phyloP scores from a whole-genome alignment of 2,329 filamentous ascomycete genomes.

The Penicillium sp. region DNA sequence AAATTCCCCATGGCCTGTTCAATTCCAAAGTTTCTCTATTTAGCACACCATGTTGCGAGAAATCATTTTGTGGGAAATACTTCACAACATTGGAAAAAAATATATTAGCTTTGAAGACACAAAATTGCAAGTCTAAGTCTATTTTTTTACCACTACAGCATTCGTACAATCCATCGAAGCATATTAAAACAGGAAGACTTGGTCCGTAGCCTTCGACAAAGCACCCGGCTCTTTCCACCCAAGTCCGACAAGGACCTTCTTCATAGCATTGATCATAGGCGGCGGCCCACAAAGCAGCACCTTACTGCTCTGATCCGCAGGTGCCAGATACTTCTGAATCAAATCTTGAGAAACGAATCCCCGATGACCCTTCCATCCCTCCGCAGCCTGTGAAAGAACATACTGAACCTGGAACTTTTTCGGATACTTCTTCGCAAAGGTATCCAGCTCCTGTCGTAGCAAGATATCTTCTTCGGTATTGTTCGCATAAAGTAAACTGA shows the following conservation, averaged over 20 bases:
- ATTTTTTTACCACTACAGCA: neutral
- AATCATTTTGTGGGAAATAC: too few species aligned
- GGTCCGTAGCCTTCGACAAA: slow-evolving; percentile 54
- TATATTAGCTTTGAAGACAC: too few species aligned
- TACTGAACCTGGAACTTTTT: slow-evolving; percentile 33
- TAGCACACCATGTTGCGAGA: too few species aligned
- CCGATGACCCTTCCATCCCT: slow-evolving; percentile 51
- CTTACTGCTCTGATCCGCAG: slow-evolving; percentile 49
- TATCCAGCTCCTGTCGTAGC: slow-evolving; percentile 57
- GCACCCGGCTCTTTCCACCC: slow-evolving; percentile 55
- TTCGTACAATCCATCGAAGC: neutral
- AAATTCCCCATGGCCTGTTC: too few species aligned
- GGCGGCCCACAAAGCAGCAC: slow-evolving; percentile 63
- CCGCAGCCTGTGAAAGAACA: neutral
- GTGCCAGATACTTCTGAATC: slow-evolving; percentile 48
- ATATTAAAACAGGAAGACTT: slow-evolving; percentile 56
- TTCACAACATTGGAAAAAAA: too few species aligned
- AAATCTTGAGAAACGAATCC: slow-evolving; percentile 45
- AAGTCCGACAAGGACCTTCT: slow-evolving; percentile 50
- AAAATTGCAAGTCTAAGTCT: neutral
- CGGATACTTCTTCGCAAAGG: slow-evolving; percentile 52
- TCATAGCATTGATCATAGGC: slow-evolving; percentile 59
- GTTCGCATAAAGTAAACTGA: slow-evolving; percentile 62
- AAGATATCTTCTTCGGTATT: slow-evolving; percentile 61
- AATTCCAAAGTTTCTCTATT: too few species aligned